Conservation (phyloP, 2,329 filamentous ascomycete genomes). For the Sclerotinia borealis region DNA sequence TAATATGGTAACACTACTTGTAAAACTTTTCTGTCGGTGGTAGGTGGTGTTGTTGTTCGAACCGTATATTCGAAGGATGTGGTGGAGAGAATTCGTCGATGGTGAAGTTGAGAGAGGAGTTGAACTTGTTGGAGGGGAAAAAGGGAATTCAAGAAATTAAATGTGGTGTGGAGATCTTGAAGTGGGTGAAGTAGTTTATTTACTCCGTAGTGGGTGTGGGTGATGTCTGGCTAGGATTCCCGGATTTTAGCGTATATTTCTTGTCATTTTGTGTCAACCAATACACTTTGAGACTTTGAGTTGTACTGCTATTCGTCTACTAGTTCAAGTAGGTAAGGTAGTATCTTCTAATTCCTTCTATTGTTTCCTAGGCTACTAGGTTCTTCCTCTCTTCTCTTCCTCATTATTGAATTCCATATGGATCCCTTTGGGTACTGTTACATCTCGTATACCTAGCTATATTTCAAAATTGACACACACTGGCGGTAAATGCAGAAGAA, state of each 20-base stretch:
- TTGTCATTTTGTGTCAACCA: background rate
- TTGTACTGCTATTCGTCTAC: background rate
- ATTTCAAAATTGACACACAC: background rate
- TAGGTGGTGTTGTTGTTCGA: background rate
- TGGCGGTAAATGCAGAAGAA: background rate
- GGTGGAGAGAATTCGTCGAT: background rate
- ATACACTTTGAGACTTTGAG: background rate
- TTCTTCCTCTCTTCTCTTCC: background rate
- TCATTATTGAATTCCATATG: background rate
- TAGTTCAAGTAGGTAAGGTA: background rate
- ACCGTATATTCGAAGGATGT: background rate
- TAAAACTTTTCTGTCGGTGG: background rate
- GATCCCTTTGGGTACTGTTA: background rate
- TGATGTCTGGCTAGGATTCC: background rate
- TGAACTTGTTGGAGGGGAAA: background rate
- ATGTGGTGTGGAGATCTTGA: background rate
- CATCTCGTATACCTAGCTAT: background rate
- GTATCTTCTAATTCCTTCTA: background rate
- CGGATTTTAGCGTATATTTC: conserved; percentile 3
- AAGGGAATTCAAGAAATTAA: conserved; percentile 1
- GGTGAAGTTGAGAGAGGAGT: background rate
- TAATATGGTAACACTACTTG: background rate
- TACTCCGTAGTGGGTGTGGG: background rate
- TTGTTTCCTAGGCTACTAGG: background rate
- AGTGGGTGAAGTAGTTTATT: background rate